Evolutionary conservation across 1,139 yeast genomes (phyloP).

Genomic region (Arxiozyma slooffiae): DNA sequence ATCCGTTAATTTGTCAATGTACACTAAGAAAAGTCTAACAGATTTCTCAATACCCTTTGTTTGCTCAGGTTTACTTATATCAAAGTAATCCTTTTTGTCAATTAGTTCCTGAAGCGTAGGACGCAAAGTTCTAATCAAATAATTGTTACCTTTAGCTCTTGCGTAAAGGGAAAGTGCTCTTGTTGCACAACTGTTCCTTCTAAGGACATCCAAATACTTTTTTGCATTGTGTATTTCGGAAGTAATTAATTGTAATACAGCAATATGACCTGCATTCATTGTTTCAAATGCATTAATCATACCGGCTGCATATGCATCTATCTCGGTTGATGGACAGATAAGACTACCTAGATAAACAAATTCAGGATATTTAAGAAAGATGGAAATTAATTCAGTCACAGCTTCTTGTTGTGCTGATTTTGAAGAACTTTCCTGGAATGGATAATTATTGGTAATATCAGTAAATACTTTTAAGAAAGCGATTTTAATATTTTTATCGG

Average conservation of each 20-base stretch:
- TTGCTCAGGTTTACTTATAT: constrained; percentile 49
- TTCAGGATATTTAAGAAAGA: constrained; percentile 23
- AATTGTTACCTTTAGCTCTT: constrained; percentile 51
- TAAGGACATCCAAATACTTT: constrained; percentile 59
- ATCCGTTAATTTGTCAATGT: constrained; percentile 50
- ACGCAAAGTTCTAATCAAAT: constrained; percentile 43
- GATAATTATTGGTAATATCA: constrained; percentile 45
- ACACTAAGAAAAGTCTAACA: constrained; percentile 41
- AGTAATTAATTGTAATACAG: constrained; percentile 48
- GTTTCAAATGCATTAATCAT: constrained; percentile 50
- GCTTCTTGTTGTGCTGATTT: constrained; percentile 29
- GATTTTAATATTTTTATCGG: constrained; percentile 52
- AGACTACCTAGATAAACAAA: constrained; percentile 34
- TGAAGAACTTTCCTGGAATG: constrained; percentile 17
- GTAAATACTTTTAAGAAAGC: constrained; percentile 72
- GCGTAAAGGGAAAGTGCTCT: constrained; percentile 66
- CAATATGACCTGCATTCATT: constrained; percentile 42
- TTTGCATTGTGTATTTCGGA: constrained; percentile 54
- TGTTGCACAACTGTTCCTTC: constrained; percentile 78
- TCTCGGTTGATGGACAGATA: constrained; percentile 53
- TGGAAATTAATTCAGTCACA: constrained; percentile 18
- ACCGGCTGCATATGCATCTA: constrained; percentile 65
- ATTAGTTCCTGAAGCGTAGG: constrained; percentile 50
- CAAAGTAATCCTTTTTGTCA: constrained; percentile 44
- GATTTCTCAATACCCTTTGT: constrained; percentile 35